Percentiles rank a stretch among this genome's conserved stretches.
phyloP scores from a whole-genome alignment of 352 stramenopile genomes.

The Globisporangium paroecandrum region DNA sequence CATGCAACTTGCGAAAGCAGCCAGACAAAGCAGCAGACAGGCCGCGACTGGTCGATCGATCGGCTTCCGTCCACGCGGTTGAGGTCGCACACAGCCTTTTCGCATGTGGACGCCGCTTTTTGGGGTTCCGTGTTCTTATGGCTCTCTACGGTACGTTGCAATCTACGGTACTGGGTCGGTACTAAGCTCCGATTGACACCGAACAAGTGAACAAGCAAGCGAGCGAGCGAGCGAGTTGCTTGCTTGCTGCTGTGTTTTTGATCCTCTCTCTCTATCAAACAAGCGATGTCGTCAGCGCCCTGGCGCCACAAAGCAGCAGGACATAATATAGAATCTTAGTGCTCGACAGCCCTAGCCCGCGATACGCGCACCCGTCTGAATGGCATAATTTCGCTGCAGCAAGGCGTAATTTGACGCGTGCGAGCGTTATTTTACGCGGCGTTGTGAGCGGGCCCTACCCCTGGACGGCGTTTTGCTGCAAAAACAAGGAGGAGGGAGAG shows the following conservation, averaged over 20 bases:
- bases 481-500: neutral
- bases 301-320: conserved; percentile 2
- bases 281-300: neutral
- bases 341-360: neutral
- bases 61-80: neutral
- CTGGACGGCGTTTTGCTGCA: neutral
- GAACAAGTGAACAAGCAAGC: too few species aligned
- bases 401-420: conserved; percentile 8
- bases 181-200: neutral
- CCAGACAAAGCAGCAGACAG: neutral
- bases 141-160: neutral
- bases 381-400: neutral
- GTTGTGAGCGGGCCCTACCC: neutral
- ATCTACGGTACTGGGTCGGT: neutral
- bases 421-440: neutral
- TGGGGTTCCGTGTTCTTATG: neutral
- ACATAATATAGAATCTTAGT: conserved; percentile 7
- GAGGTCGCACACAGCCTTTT: neutral
- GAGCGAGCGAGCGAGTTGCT: too few species aligned
- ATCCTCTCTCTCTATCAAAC: neutral
- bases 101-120: neutral
- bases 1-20: neutral
- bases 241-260: neutral
- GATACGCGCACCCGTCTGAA: neutral
- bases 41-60: neutral